Evolutionary conservation across 257 asterid genomes (phyloP), one percentile per base, ranked within the genome.

Genomic region (Petrea volubilis): DNA sequence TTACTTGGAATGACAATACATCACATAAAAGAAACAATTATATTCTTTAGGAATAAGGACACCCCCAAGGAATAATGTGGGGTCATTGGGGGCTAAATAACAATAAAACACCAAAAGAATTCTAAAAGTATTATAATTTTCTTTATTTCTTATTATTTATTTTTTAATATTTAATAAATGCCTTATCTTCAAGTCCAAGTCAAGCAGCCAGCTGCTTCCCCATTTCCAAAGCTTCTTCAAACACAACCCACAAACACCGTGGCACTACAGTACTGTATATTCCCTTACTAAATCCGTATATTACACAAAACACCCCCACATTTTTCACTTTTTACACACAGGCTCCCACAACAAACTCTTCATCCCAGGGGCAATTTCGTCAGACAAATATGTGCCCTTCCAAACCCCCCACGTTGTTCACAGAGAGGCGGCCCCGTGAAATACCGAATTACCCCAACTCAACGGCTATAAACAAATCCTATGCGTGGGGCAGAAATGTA

Each of bases 181-280:
- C 67, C 41, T 76, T 68, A 60, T 76, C 73, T 68, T 66, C 44
- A 65, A 79, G 57, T 47, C 59, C 59, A 70, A 70, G 74, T 66
- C 12, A 66, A 8, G 18, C 2, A 59, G 47, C 9, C 34, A 50
- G 40, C 73, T 79, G 43, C 25, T 70, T 72, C 84, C 69, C 58
- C 87, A 71, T 81, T 83, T 61, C 85, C 87, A 77, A 82, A 64
- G 74, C 73, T 60, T 67, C 73, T 60, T 67, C 64, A 52, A 58
- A 51, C 36, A 67, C 86, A 79, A 61, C 79, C 70, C 79, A 78
- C 66, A 24, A 27, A 84, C 91, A 86, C 81, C 91, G 86, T 84
- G 90, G 91, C 84, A 86, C 81, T 77, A 76, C 80, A 20, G 36
- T 43, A 40, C 75, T 40, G 78, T 33, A 78, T 70, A 70, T 78